Base-by-base conservation (phyloP, 2,329 filamentous ascomycete genomes). In the Chaetomium sp. region DNA sequence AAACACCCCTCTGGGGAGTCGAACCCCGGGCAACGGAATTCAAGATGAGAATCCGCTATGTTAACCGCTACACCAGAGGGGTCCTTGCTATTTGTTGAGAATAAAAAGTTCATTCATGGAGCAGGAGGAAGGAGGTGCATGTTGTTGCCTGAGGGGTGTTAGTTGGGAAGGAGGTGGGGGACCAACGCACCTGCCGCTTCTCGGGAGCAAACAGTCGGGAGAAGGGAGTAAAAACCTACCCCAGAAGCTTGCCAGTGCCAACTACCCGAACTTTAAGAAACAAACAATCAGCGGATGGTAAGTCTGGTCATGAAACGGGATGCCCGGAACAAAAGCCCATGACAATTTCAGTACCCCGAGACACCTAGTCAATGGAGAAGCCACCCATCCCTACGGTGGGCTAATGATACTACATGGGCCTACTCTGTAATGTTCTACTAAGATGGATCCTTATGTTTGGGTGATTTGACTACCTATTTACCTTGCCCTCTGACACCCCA, bases 1-100 rank as follows among this genome's bases (percentile, higher is more conserved):
- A n/a, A 6, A n/a, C 55, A 65, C 56, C 62, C 63, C 63, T 60
- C 63, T 62, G 56, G 62, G 65, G 65, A 65, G 63, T 65, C 56
- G 65, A 63, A 67, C 65, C 65, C 65, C 56, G 62, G 56, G 65
- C 65, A 67, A 65, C 63, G 65, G 65, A 64, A 57, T 54, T 10
- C 42, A 3, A 38, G 7, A 55, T 67, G 65, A 67, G 65, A 65
- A 67, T 65, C 65, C 65, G 63, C 50, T 65, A 67, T 65, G 65
- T 67, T 65, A 65, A 67, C 65, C 63, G 65, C 65, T 67, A 67
- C 65, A 67, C 65, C 65, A 65, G 60, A 65, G 60, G 33, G 65
- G 65, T 64, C 38, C 47, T 57, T 50, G 29, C 57, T 63, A 31
- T 49, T 60, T 66, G 60, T 60, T 53, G 51, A 45, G 21, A 31